Percentiles rank a stretch among this genome's conserved stretches.
phyloP scores from a whole-genome alignment of 805 yeast genomes.

The Teunomyces lycoperdinae region DNA sequence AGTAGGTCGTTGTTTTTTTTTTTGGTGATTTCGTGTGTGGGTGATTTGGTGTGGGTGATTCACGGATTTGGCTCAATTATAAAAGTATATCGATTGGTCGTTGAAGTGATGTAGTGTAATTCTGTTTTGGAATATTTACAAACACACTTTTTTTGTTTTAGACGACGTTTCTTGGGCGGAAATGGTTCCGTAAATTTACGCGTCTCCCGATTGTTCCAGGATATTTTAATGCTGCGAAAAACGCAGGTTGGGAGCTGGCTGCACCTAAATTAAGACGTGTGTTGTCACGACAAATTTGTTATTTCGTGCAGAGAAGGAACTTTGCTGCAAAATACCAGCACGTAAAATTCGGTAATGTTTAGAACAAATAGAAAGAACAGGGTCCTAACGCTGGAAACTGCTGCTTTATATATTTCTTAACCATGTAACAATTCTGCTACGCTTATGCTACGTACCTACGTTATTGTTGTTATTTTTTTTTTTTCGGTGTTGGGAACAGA shows the following conservation, averaged over 20 bases:
- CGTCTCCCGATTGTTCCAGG: slow-evolving; percentile 2
- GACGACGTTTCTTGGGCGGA: slow-evolving; percentile 1
- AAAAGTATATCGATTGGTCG: neutral
- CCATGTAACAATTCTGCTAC: neutral
- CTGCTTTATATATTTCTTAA: too few relatives aligned
- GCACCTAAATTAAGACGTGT: neutral
- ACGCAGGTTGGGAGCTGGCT: neutral
- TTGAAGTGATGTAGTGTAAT: neutral
- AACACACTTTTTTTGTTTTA: neutral
- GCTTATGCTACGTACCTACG: neutral
- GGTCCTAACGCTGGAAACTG: too few relatives aligned
- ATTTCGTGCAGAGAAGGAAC: too few relatives aligned
- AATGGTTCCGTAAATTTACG: neutral
- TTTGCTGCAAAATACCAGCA: neutral
- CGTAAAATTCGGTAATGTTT: too few relatives aligned
- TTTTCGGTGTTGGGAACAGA: neutral
- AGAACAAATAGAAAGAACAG: too few relatives aligned
- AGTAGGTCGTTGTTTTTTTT: too few relatives aligned
- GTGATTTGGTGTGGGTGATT: too few relatives aligned
- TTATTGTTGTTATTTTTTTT: neutral
- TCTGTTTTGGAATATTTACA: neutral
- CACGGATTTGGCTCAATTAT: too few relatives aligned
- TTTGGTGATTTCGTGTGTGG: too few relatives aligned
- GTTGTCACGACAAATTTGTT: neutral
- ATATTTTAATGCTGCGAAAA: neutral